These are phyloP conservation scores for Metschnikowia henanensis DNA, from an alignment of 805 yeast genomes.

Conservation along the genomic window DNA sequence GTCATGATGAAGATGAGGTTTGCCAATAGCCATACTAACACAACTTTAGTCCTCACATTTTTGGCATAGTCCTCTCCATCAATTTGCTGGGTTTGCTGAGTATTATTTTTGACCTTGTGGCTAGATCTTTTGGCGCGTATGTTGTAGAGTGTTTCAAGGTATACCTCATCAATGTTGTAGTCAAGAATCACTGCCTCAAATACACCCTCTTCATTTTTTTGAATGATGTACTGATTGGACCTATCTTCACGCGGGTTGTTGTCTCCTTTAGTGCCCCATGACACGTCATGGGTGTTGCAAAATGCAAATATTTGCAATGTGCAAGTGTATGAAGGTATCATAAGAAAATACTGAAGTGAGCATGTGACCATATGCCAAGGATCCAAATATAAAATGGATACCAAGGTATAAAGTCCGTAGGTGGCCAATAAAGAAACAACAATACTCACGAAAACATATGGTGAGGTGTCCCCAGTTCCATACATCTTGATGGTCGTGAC, in stretches of 20 bases:
- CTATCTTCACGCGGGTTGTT: conserved; percentile 62
- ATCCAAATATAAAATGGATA: conserved; percentile 84
- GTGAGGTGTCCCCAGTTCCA: conserved; percentile 41
- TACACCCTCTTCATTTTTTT: conserved; percentile 76
- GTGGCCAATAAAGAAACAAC: conserved; percentile 87
- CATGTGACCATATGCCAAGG: conserved; percentile 97
- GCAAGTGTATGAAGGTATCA: conserved; percentile 91
- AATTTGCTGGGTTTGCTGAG: conserved; percentile 24
- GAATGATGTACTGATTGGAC: conserved; percentile 79
- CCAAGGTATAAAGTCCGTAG: conserved; percentile 81
- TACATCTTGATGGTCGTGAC: conserved; percentile 47
- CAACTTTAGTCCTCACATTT: conserved; percentile 93
- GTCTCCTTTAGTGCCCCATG: conserved; percentile 99
- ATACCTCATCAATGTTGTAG: conserved; percentile 80
- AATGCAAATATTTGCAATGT: conserved; percentile 94
- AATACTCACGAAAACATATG: conserved; percentile 65
- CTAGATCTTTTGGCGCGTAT: conserved; percentile 71
- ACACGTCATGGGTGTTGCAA: conserved; percentile 97
- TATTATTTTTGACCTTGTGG: conserved; percentile 37
- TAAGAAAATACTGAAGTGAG: conserved; percentile 80
- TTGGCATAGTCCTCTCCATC: conserved; percentile 85
- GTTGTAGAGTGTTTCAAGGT: conserved; percentile 70
- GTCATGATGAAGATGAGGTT: conserved; percentile 84
- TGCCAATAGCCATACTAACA: conserved; percentile 88
- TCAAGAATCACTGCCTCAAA: conserved; percentile 79